Evolutionary conservation across 306 rosid genomes (phyloP), one percentile per base, ranked within the genome.

Genomic region (Herpetospermum pedunculosum): DNA sequence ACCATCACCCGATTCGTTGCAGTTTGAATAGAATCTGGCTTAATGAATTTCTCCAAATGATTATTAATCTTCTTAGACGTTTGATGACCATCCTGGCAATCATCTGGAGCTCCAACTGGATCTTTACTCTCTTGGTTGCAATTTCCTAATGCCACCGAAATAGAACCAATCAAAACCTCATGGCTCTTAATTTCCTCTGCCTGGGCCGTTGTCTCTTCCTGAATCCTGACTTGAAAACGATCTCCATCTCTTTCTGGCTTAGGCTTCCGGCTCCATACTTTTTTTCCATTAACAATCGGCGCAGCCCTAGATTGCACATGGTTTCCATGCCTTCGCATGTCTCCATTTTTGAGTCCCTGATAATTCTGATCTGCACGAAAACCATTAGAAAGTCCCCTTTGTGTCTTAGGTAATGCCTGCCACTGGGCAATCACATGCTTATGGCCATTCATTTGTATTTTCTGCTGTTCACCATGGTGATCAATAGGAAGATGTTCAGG

Each of bases 81-180:
- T 75, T 79, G 80, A 77, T 80, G 72, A 72, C 84, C 89, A 16
- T 40, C 75, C 53, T 21, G 60, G 72, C 76, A 44, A 73, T 74
- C 83, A 76, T 78, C 87, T 70, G n/a, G 50, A 78, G 79, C 60
- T 58, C 82, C 77, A 50, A 80, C 80, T 57, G 38, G 67, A 70
- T 72, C 47, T 21, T 70, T 79, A 72, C 80, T 75, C 77, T 82
- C 89, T 37, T 72, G 81, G 72, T 71, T 63, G 84, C 82, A 75
- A 79, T 84, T 81, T 74, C 83, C 79, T 30, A 92, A 82, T 18
- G 84, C 75, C 74, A 92, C 88, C 21, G 92, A 37, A 72, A 92
- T 85, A 40, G 98, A 92, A 75, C 98, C 98, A 72, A 92, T 92
- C 76, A 92, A 75, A 71, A 92, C 85, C 83, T 88, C 90, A 35